Evolutionary conservation across 352 stramenopile genomes (phyloP), one percentile per base, ranked within the genome.

Genomic region (Phytopythium sindhum): DNA sequence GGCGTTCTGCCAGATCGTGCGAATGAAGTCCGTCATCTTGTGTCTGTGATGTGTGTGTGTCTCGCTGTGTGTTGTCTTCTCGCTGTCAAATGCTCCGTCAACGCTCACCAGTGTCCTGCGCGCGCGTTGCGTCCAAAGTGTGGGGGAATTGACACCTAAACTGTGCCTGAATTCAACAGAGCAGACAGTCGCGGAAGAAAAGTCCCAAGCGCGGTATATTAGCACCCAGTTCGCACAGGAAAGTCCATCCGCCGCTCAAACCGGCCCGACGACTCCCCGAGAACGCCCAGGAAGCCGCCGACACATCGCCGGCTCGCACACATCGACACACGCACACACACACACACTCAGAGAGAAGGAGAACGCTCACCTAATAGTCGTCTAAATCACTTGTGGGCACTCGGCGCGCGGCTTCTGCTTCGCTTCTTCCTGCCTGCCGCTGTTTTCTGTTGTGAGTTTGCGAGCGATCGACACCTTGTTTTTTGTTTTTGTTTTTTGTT

Each of bases 1-100:
- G n/a, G 71, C 75, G n/a, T 68, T 84, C 59, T 80, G 80, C 60
- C 79, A 77, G 67, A 92, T 92, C 45, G 68, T 92, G 63, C 83
- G 83, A 57, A 92, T 84, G 44, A 90, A 90, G 39, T 92, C 83
- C 17, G 83, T 92, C 83, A 92, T 91, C 45, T 65, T 63, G 56
- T 65, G 28, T 60, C 21, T 47, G 51, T 26, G 28, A 11, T 29
- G 28, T 59, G 51, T 57, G 33, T 33, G n/a, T 41, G 12, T 35
- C 9, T 60, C 29, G n/a, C n/a, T n/a, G n/a, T 51, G 1, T 41
- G 17, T 23, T 11, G 24, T 21, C 1, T 14, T 48, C 19, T 51
- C 9, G 19, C 23, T 35, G 33, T 42, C 17, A 23, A 45, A 24
- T 2, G 28, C 52, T 57, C 29, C 28, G 10, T 50, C 42, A 23